These are phyloP conservation scores for Eurotiales sp. DNA, from an alignment of 2,329 filamentous ascomycete species.

Conservation along the genomic window DNA sequence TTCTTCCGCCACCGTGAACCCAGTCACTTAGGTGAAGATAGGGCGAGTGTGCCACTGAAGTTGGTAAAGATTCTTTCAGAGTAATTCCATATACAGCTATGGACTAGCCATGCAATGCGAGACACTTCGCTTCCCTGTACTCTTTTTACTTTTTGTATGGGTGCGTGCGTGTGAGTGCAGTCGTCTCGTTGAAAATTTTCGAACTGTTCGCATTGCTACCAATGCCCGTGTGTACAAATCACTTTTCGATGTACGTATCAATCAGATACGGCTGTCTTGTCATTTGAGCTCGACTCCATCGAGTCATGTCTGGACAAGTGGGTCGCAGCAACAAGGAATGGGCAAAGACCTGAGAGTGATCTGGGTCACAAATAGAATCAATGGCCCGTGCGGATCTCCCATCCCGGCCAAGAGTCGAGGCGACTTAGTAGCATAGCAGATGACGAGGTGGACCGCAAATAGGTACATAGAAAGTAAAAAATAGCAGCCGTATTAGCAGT, in stretches of 20 bases:
- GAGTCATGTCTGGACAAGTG: conserved; percentile 9
- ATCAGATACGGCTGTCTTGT: background rate
- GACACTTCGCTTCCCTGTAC: background rate
- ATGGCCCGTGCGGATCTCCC: conserved; percentile 6
- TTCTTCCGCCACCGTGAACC: background rate
- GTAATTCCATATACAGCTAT: background rate
- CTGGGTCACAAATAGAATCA: background rate
- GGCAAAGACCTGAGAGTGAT: background rate
- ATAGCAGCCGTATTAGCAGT: conserved; percentile 1
- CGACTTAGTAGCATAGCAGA: background rate
- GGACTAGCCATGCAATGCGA: background rate
- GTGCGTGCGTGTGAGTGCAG: background rate
- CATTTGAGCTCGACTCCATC: background rate
- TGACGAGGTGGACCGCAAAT: conserved; percentile 6
- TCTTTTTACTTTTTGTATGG: background rate
- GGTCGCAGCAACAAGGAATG: conserved; percentile 1
- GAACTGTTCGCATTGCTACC: background rate
- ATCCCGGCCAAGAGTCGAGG: background rate
- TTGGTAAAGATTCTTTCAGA: background rate
- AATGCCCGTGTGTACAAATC: conserved; percentile 7
- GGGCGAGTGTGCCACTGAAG: background rate
- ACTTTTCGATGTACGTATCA: conserved; percentile 3
- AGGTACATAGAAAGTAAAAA: too few relatives aligned
- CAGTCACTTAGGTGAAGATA: background rate
- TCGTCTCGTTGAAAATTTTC: background rate